Base-by-base conservation (phyloP, 1,284 basidiomycete genomes). In the Malassezia brasiliensis region DNA sequence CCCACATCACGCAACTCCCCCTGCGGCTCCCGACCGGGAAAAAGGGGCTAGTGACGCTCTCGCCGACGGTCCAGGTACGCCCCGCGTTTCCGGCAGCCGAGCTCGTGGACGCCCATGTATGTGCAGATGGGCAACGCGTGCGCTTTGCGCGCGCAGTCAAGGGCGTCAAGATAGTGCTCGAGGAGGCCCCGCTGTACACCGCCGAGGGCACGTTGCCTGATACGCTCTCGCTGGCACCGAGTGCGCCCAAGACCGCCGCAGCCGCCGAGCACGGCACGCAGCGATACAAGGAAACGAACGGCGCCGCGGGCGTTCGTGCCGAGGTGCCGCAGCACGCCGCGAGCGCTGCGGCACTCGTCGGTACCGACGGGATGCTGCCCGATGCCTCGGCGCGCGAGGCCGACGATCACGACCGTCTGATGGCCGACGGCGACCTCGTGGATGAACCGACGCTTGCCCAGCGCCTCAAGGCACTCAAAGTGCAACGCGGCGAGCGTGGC, bases 111-210 rank as follows among this genome's bases (percentile, higher is more conserved):
- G 63, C 56, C 10, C 40, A 54, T 11, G 56, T 67, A 38, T 38
- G 28, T n/a, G 34, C 20, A 6, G 56, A 49, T 4, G 55, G 52
- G 19, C 61, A 62, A 35, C 56, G 57, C 41, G 50, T 66, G 8
- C 59, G 61, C 14, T 47, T 68, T 25, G 68, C 68, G 3, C 61
- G 68, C 25, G 50, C 65, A 31, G 54, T 63, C 30, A 67, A 67
- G 20, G 65, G 67, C 12, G 65, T 66, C 38, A 70, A 70, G 53
- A 55, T 68, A 14, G 62, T 65, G 46, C 59, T 69, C 34, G 65
- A 66, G 35, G 62, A 65, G 20, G 53, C 54, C 9, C 50, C 55
- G 25, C 55, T 67, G 40, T 22, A 57, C 45, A 55, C 50, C 22
- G 60, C 59, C 37, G 60, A 58, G 39, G 59, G 52, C 20, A 37